Evolutionary conservation across 352 stramenopile species (phyloP).

Genomic region (Pythium folliculosum): DNA sequence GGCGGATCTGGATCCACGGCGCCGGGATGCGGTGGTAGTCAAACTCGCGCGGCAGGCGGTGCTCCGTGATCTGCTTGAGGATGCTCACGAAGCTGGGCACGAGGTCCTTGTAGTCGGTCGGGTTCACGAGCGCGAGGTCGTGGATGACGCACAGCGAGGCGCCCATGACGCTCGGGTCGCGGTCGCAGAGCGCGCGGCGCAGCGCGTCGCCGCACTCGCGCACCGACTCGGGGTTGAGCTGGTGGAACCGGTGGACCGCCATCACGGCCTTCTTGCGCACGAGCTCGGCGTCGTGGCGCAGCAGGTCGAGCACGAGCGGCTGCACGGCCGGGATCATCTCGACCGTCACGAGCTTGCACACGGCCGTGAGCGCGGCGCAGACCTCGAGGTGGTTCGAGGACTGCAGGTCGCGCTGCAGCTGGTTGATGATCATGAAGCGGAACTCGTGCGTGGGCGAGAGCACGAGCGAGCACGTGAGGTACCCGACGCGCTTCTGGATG

Average conservation of each 20-base stretch:
- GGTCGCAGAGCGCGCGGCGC: conserved; percentile 97
- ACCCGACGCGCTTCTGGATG: conserved; percentile 98
- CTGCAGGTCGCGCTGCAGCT: conserved; percentile 96
- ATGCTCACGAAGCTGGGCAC: conserved; percentile 99
- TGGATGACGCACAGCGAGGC: conserved; percentile 93
- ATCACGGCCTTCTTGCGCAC: conserved; percentile 99
- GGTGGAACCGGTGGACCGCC: conserved; percentile 97
- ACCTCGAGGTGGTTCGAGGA: conserved; percentile 94
- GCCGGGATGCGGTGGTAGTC: conserved; percentile 99
- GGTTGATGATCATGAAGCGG: conserved; percentile 99
- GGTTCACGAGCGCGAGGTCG: conserved; percentile 90
- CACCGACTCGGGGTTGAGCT: conserved; percentile 95
- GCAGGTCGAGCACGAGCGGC: conserved; percentile 94
- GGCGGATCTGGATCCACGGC: conserved; percentile 99
- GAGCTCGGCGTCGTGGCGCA: conserved; percentile 95
- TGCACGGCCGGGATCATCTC: conserved; percentile 99
- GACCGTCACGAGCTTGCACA: conserved; percentile 95
- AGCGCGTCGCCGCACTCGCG: conserved; percentile 91
- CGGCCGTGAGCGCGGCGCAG: conserved; percentile 94
- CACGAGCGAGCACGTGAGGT: conserved; percentile 94
- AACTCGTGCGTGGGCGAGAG: conserved; percentile 99
- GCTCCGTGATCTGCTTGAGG: conserved; percentile 99
- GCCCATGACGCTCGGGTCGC: conserved; percentile 99
- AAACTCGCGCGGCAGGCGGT: conserved; percentile 97
- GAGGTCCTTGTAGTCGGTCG: conserved; percentile 97